phyloP scores from a whole-genome alignment of 306 rosid species.

The Trifolium repens region DNA sequence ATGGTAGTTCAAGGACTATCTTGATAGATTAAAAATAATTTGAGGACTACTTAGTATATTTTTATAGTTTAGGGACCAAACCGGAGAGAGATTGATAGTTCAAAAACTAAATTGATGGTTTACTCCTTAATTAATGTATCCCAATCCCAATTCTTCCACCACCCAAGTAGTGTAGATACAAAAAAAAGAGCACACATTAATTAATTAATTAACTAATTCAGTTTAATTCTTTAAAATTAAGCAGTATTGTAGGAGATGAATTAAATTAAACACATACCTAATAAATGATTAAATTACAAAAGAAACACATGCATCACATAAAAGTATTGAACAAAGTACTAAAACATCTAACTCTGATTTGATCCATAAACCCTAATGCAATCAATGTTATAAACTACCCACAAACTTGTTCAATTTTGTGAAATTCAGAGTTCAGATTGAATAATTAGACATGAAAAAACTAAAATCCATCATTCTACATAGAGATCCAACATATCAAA shows the following conservation, averaged over 20 bases:
- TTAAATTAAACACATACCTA: conserved; percentile 7
- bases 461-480: conserved; percentile 1
- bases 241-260: background rate
- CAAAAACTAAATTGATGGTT: no score
- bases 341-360: conserved; percentile 25
- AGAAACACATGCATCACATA: conserved; percentile 30
- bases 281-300: background rate
- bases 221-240: conserved; percentile 2
- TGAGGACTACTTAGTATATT: no score
- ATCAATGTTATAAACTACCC: conserved; percentile 9
- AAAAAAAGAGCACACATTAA: background rate
- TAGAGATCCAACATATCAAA: conserved; percentile 45
- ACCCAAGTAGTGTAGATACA: background rate
- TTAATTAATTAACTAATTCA: background rate
- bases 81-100: no score
- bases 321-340: background rate
- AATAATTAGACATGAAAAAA: conserved; percentile 2
- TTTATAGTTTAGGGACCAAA: no score
- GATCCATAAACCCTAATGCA: conserved; percentile 46
- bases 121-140: background rate
- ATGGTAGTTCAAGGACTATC: no score
- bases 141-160: conserved; percentile 13
- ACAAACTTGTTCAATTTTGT: background rate
- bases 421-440: conserved; percentile 39
- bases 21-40: no score